Conservation (phyloP, 805 yeast genomes). For the Candida ovalis region DNA sequence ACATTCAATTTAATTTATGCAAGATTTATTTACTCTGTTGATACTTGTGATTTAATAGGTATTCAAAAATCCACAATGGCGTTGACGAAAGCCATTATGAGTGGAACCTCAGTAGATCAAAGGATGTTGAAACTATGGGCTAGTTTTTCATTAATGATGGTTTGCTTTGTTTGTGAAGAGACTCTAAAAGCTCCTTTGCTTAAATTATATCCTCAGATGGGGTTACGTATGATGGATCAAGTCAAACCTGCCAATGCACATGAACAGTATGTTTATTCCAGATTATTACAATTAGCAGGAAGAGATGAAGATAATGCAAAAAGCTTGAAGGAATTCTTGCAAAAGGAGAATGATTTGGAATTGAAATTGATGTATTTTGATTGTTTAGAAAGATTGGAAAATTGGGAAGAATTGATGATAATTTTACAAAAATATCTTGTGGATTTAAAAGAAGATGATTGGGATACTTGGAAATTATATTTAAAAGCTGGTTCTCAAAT, state of each 20-base stretch:
- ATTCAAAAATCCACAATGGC: conserved; percentile 54
- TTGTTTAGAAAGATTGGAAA: conserved; percentile 37
- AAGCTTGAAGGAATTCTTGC: conserved; percentile 30
- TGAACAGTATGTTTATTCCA: conserved; percentile 58
- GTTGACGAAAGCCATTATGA: conserved; percentile 30
- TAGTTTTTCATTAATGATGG: conserved; percentile 49
- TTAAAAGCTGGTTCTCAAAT: conserved; percentile 42
- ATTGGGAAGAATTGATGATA: conserved; percentile 42
- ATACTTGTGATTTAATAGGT: conserved; percentile 43
- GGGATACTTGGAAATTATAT: conserved; percentile 63
- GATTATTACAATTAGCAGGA: conserved; percentile 39
- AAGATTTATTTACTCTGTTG: conserved; percentile 58
- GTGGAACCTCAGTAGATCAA: conserved; percentile 19
- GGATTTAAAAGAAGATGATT: conserved; percentile 62
- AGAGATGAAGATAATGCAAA: conserved; percentile 34
- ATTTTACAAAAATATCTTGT: conserved; percentile 41
- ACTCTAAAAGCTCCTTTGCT: conserved; percentile 42
- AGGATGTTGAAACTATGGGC: conserved; percentile 48
- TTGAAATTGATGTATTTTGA: conserved; percentile 53
- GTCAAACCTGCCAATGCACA: conserved; percentile 45
- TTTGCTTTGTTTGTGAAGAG: conserved; percentile 29
- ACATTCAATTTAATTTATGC: conserved; percentile 40
- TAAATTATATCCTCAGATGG: conserved; percentile 55
- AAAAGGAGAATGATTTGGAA: conserved; percentile 53
- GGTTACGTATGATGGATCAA: conserved; percentile 51